These are phyloP conservation scores for Protomyces gravidus DNA, from an alignment of 1,139 yeast species.

Conservation along the genomic window DNA sequence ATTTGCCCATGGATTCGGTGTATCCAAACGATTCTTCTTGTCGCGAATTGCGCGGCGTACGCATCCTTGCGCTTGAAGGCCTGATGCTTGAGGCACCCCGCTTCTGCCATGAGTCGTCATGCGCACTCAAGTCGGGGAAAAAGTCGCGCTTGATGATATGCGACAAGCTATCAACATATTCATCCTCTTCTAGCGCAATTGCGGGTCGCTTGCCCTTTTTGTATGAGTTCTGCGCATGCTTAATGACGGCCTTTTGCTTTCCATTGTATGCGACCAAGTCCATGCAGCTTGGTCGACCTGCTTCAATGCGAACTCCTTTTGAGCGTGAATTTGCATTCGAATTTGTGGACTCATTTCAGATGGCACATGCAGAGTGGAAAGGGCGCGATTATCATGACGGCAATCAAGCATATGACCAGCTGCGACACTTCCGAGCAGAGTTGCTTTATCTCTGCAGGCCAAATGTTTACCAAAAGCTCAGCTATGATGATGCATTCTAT, in stretches of 20 bases:
- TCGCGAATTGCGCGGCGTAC: background rate
- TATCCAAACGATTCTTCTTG: background rate
- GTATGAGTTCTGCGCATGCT: constrained; percentile 15
- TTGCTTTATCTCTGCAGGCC: too few species aligned
- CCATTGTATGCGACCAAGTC: constrained; percentile 3
- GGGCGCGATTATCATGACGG: too few species aligned
- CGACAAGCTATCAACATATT: constrained; percentile 36
- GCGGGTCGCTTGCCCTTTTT: constrained; percentile 18
- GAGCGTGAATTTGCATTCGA: too few species aligned
- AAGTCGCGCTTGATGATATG: constrained; percentile 39
- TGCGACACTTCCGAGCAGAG: too few species aligned
- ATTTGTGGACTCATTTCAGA: too few species aligned
- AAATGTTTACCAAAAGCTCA: too few species aligned
- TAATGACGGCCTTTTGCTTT: constrained; percentile 9
- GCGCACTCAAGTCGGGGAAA: constrained; percentile 36
- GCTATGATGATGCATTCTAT: too few species aligned
- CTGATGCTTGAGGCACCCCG: constrained; percentile 12
- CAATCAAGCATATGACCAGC: too few species aligned
- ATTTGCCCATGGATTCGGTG: background rate
- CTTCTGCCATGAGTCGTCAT: background rate
- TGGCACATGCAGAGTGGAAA: too few species aligned
- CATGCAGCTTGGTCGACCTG: constrained; percentile 7
- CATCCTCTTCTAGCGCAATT: constrained; percentile 36
- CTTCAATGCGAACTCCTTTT: too few species aligned
- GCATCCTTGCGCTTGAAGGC: constrained; percentile 2